Evolutionary conservation across 768 basidiomycete species (phyloP), one percentile per base, ranked within the genome.

Genomic region (Trametes coccinea): DNA sequence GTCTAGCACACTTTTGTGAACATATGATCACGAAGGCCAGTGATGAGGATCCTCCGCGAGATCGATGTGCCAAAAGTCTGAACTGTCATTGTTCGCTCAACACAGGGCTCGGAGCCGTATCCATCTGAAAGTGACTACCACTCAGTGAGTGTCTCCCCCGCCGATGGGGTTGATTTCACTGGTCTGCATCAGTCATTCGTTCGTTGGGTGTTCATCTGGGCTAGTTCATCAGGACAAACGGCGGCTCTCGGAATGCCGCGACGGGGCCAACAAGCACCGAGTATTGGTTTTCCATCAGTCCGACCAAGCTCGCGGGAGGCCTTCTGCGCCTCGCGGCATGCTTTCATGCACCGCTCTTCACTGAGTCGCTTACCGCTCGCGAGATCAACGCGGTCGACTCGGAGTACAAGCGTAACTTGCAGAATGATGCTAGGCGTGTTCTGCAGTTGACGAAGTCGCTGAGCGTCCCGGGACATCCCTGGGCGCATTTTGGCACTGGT

Each of bases 311-410:
- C 11, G 66, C 66, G 40, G 67, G 60, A 66, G 78, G 73, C 66
- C 71, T 78, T 69, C 72, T 71, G 65, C 73, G 79, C 73, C 67
- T 75, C 68, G 62, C 79, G 70, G 72, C 71, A 9, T 84, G 84
- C 77, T 84, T 84, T 73, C 75, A 75, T 51, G 75, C 79, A 10
- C 84, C 84, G 0, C 71, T 83, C 8, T 84, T 85, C 74, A 68
- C 70, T 11, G 60, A 73, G 1, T 75, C 72, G 43, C 76, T 80
- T 60, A 78, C 78, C 11, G 71, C 76, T 52, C 73, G 80, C 22
- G 84, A 85, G 70, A 74, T 83, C 66, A 76, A 82, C 49, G 84
- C 84, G 6, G 83, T 85, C 39, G 79, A 85, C 66, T 79, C 78
- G 8, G 84, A 85, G 69, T 79, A 81, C 73, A 81, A 80, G 68